Base-by-base conservation (phyloP, 495 filamentous ascomycete genomes). In the Aspergillus mulundensis region DNA sequence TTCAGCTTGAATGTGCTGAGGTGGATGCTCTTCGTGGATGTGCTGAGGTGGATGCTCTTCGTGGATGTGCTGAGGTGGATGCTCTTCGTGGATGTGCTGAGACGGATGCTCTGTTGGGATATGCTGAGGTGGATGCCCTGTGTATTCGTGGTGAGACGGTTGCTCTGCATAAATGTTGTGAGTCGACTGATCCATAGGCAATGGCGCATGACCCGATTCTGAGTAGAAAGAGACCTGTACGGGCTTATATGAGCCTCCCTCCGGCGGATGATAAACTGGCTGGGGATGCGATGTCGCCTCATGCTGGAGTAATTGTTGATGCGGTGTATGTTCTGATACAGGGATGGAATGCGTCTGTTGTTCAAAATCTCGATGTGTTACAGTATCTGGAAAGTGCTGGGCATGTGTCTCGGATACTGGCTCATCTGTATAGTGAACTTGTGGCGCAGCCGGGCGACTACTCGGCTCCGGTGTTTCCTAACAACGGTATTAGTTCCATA, bases 391-490 rank as follows among this genome's bases (percentile, higher is more conserved):
- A 16, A 21, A 20, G 1, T n/a, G 16, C 10, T 56, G 30, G 15
- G 40, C 34, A 30, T 43, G 50, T 18, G 15, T 50, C 8, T 56
- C 32, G 7, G n/a, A 18, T 3, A 25, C 16, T 15, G 45, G 23
- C 10, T 50, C 46, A 43, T 25, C 21, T 24, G 39, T 5, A 18
- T 18, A 25, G 10, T 23, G 23, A 18, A 10, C 24, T 12, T 36
- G 54, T 16, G 34, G 46, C 7, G 54, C 34, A 34, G 4, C 18
- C 10, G 38, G 15, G 21, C 15, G 46, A 18, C 25, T 25, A 15
- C 38, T 50, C 11, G 38, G 40, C 46, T 44, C 24, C 25, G 25
- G 42, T 49, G 55, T 56, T 23, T 60, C 50, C 69, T 71, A 46
- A 7, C 18, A 21, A 47, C 4, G 50, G 11, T 1, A 42, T 66